These are phyloP conservation scores for Peniophora sp. DNA, from an alignment of 1,284 basidiomycete genomes.

Conservation along the genomic window DNA sequence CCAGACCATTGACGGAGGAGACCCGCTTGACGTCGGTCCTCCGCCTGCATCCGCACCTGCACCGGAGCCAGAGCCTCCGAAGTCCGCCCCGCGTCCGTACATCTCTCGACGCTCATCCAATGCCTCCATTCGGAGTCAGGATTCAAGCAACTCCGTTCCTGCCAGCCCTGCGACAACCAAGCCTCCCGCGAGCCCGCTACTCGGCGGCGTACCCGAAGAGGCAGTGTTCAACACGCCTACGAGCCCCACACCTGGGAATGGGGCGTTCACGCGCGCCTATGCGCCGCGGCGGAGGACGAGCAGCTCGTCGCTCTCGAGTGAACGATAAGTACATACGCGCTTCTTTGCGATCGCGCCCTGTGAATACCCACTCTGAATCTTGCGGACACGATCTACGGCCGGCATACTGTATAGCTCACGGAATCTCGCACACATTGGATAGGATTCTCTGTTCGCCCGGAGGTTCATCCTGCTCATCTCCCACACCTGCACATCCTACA, in stretches of 20 bases:
- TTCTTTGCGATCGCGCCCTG: too few species aligned
- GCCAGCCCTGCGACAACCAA: not conserved
- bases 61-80: not conserved
- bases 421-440: too few species aligned
- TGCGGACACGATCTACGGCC: too few species aligned
- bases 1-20: not conserved
- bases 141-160: not conserved
- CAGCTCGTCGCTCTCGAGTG: conserved; percentile 1
- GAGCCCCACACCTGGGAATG: not conserved
- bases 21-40: not conserved
- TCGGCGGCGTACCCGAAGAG: not conserved
- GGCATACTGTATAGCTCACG: too few species aligned
- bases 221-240: not conserved
- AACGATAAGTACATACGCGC: too few species aligned
- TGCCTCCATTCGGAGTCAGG: not conserved
- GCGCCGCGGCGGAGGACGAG: not conserved
- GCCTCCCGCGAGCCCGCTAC: not conserved
- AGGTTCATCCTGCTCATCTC: too few species aligned
- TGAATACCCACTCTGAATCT: too few species aligned
- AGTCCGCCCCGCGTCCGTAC: not conserved
- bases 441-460: too few species aligned
- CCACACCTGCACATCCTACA: too few species aligned
- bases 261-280: not conserved
- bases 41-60: not conserved
- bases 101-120: not conserved